These are phyloP conservation scores for Glycine tomentella DNA, from an alignment of 306 rosid species.

Conservation along the genomic window DNA sequence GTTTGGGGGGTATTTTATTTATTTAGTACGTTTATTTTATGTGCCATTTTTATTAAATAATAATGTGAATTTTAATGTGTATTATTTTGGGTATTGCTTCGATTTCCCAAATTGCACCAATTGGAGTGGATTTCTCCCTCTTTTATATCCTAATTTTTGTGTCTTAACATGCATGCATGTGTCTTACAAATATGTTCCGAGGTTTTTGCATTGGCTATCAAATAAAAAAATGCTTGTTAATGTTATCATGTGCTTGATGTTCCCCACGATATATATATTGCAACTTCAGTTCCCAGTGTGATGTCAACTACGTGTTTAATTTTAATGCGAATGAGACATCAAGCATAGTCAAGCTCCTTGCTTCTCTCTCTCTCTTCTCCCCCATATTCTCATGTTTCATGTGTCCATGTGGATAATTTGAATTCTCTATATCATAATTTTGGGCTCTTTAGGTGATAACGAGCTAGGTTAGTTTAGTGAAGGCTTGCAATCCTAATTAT, in stretches of 20 bases:
- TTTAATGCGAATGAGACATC: slow-evolving; percentile 39
- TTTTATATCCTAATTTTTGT: slow-evolving; percentile 21
- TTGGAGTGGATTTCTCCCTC: slow-evolving; percentile 11
- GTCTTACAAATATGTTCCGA: slow-evolving; percentile 18
- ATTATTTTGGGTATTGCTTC: slow-evolving; percentile 3
- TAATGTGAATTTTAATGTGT: background rate
- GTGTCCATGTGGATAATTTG: slow-evolving; percentile 25
- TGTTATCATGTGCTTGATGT: slow-evolving; percentile 48
- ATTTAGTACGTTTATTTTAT: slow-evolving; percentile 8
- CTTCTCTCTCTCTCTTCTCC: slow-evolving; percentile 29
- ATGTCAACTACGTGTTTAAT: slow-evolving; percentile 17
- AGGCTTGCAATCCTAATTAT: too few relatives aligned
- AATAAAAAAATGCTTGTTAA: slow-evolving; percentile 46
- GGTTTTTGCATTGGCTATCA: slow-evolving; percentile 35
- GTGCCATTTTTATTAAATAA: slow-evolving; percentile 1
- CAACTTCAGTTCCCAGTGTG: slow-evolving; percentile 28
- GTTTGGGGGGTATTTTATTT: background rate
- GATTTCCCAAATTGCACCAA: slow-evolving; percentile 34
- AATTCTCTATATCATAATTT: background rate
- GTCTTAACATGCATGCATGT: slow-evolving; percentile 42
- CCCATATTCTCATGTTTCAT: slow-evolving; percentile 15
- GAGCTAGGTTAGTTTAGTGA: slow-evolving; percentile 8
- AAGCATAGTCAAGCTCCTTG: slow-evolving; percentile 14
- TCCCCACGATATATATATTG: slow-evolving; percentile 38
- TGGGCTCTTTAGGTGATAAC: background rate